These are phyloP conservation scores for Lactarius quietus DNA, from an alignment of 768 basidiomycete genomes.

Conservation along the genomic window DNA sequence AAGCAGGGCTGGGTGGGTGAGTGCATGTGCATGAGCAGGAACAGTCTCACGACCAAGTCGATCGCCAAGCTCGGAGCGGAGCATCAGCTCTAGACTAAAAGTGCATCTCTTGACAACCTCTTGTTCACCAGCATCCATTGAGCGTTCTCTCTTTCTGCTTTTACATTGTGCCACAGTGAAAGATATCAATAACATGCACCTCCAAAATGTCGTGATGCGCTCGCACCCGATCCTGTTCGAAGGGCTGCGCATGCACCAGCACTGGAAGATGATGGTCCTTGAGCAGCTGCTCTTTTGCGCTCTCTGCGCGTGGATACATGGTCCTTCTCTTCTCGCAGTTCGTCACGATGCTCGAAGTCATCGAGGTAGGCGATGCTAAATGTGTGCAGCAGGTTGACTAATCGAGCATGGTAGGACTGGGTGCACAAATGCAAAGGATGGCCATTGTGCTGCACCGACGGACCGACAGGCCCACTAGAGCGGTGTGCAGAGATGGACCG, in stretches of 20 bases:
- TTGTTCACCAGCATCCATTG: not conserved
- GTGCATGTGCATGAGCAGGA: slow-evolving; percentile 1
- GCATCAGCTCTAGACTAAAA: slow-evolving; percentile 46
- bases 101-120: slow-evolving; percentile 1
- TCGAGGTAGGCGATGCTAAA: slow-evolving; percentile 54
- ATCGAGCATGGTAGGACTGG: slow-evolving; percentile 61
- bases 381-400: slow-evolving; percentile 10
- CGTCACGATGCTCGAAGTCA: slow-evolving; percentile 93
- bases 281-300: slow-evolving; percentile 79
- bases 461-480: slow-evolving; percentile 71
- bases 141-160: not conserved
- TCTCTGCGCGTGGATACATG: slow-evolving; percentile 80
- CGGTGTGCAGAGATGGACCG: slow-evolving; percentile 80
- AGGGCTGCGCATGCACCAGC: slow-evolving; percentile 65
- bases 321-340: slow-evolving; percentile 91
- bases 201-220: slow-evolving; percentile 94
- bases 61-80: slow-evolving; percentile 53
- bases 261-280: slow-evolving; percentile 97
- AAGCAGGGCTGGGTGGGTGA: slow-evolving; percentile 41
- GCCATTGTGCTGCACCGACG: slow-evolving; percentile 89
- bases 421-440: slow-evolving; percentile 79
- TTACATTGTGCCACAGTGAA: slow-evolving; percentile 52
- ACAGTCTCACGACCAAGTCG: slow-evolving; percentile 33
- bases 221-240: slow-evolving; percentile 91
- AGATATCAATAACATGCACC: slow-evolving; percentile 85